Evolutionary conservation across 306 rosid species (phyloP).

Genomic region (Citrullus colocynthis): DNA sequence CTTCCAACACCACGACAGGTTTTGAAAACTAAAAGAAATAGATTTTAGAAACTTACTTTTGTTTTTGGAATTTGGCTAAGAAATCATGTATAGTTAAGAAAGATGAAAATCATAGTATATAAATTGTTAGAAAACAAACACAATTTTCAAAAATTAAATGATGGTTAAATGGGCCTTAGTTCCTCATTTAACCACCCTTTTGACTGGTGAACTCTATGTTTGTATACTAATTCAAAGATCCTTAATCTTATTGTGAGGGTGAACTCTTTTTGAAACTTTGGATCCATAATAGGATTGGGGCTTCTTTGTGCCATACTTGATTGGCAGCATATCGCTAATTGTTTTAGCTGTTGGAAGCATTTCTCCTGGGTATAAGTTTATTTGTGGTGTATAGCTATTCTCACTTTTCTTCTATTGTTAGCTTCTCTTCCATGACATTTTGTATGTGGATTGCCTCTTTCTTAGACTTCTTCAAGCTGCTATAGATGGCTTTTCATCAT

Average conservation of each 20-base stretch:
- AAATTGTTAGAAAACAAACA: too few species aligned
- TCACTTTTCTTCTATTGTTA: not conserved
- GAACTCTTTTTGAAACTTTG: conserved; percentile 13
- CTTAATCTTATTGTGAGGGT: not conserved
- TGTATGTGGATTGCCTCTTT: not conserved
- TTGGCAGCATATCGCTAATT: conserved; percentile 78
- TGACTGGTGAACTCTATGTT: not conserved
- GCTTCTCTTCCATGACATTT: not conserved
- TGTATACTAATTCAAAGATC: not conserved
- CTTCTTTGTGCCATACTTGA: conserved; percentile 80
- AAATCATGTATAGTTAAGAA: too few species aligned
- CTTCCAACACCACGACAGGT: too few species aligned
- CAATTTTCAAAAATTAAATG: too few species aligned
- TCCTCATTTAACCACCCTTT: not conserved
- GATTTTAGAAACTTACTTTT: too few species aligned
- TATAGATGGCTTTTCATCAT: conserved; percentile 67
- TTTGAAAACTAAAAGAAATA: too few species aligned
- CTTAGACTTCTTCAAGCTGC: conserved; percentile 95
- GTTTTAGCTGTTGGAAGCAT: conserved; percentile 89
- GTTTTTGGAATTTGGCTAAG: too few species aligned
- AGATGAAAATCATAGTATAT: too few species aligned
- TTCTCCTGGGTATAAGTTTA: conserved; percentile 65
- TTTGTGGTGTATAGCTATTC: not conserved
- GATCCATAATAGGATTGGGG: conserved; percentile 76
- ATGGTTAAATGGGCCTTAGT: too few species aligned